phyloP scores from a whole-genome alignment of 805 yeast species.

The Metschnikowia lochheadii region DNA sequence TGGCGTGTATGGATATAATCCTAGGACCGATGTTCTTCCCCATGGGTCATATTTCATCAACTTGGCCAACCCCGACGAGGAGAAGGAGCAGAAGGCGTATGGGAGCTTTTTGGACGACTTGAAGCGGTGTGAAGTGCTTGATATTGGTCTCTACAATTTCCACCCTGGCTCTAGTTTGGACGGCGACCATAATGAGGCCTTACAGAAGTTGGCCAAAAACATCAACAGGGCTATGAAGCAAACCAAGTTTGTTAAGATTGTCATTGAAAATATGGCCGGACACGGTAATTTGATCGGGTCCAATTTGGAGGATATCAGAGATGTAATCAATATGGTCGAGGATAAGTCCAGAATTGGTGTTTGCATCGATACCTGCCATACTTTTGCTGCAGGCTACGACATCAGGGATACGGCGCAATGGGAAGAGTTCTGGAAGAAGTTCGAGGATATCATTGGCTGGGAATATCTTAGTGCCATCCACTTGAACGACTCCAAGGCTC shows the following conservation, averaged over 20 bases:
- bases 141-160: conserved; percentile 82
- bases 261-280: conserved; percentile 97
- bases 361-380: conserved; percentile 93
- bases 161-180: conserved; percentile 90
- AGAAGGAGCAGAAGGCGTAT: conserved; percentile 71
- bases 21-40: conserved; percentile 78
- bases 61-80: conserved; percentile 83
- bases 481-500: conserved; percentile 93
- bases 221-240: conserved; percentile 73
- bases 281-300: conserved; percentile 90
- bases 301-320: conserved; percentile 65
- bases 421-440: conserved; percentile 67
- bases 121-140: conserved; percentile 77
- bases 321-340: conserved; percentile 73
- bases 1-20: conserved; percentile 58
- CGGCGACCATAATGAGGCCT: conserved; percentile 58
- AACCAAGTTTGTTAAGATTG: conserved; percentile 79
- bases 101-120: conserved; percentile 82
- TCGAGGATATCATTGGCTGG: conserved; percentile 71
- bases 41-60: conserved; percentile 95
- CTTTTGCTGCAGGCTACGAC: conserved; percentile 96
- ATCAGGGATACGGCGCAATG: conserved; percentile 56
- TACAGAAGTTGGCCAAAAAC: conserved; percentile 67
- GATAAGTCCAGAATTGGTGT: conserved; percentile 88
- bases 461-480: conserved; percentile 78